Evolutionary conservation across 2,329 filamentous ascomycete genomes (phyloP), one percentile per base, ranked within the genome.

Genomic region (Pyrenochaeta sp.): DNA sequence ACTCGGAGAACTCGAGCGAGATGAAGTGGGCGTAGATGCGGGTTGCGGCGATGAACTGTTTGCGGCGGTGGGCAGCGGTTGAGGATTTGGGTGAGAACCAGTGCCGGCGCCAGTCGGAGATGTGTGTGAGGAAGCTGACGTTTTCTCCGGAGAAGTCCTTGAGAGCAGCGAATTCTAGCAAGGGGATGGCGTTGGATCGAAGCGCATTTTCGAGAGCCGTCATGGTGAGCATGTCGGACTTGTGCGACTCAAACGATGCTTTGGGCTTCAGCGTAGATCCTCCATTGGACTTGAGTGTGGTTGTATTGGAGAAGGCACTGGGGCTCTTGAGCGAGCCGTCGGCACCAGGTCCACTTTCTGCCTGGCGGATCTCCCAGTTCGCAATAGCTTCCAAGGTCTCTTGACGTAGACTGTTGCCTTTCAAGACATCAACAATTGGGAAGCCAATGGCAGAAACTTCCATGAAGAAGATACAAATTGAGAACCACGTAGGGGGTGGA

Each of bases 71-170:
- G 7, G 63, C 55, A 7, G 52, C 41, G 0, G 45, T 60, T 9
- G 57, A 55, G 0, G 45, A 20, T 23, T 57, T 57, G 6, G 58
- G 45, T 11, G 52, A 42, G 28, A 63, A 53, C 67, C 67, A 70
- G 35, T 51, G 48, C n/a, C 54, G 49, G 36, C 58, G 62, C 67
- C 67, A 70, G n/a, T 67, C 58, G 11, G 57, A 53, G 29, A 69
- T 44, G 17, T 67, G 56, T 2, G 60, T 68, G 4, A 70, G 58
- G 37, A 70, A 70, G 48, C 65, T 67, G 23, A 70, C 55, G 21
- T 68, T 69, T 23, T 68, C 67, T 11, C 66, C 67, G 4, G 56
- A 65, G 40, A 69, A 70, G 29, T 70, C 66, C 27, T 68, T 67
- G 1, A 69, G 41, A 1, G 65, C 64, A 18, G 67, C 65, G 24